phyloP scores from a whole-genome alignment of 352 stramenopile genomes.

The Halophytophthora batemanensis region DNA sequence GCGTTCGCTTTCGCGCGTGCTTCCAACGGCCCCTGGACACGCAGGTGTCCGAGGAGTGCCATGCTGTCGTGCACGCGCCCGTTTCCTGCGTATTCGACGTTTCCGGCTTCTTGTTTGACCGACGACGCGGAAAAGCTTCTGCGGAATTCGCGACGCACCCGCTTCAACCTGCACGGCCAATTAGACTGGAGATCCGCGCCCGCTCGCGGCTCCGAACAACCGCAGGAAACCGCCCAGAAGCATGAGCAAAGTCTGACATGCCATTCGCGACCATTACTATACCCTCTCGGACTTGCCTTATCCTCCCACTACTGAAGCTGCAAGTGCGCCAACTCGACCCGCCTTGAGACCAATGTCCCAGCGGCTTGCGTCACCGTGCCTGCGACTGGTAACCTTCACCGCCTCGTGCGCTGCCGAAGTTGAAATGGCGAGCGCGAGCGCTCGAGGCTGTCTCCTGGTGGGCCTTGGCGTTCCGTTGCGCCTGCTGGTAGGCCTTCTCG shows the following conservation, averaged over 20 bases:
- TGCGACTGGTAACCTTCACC: not conserved
- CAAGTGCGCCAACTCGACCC: no score
- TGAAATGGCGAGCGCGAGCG: conserved; percentile 13
- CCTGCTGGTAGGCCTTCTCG: conserved; percentile 49
- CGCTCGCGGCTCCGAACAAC: not conserved
- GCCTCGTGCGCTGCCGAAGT: conserved; percentile 1
- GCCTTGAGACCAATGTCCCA: not conserved
- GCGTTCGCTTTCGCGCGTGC: no score
- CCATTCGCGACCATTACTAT: not conserved
- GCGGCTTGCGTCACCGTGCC: not conserved
- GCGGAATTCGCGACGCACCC: no score
- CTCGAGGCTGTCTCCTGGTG: conserved; percentile 21
- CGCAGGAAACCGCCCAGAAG: not conserved
- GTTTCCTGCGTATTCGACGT: no score
- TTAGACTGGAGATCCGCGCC: no score
- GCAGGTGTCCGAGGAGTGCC: no score
- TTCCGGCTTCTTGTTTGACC: no score
- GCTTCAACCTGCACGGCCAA: no score
- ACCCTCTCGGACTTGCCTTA: no score
- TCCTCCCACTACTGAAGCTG: conserved; percentile 4
- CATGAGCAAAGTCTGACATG: not conserved
- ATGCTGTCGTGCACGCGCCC: no score
- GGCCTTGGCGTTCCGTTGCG: conserved; percentile 31
- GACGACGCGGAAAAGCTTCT: no score
- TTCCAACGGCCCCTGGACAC: no score